Percentiles rank a stretch among this genome's conserved stretches.
Conservation (phyloP, 2,329 filamentous ascomycete genomes). For the Colletotrichum viniferum region DNA sequence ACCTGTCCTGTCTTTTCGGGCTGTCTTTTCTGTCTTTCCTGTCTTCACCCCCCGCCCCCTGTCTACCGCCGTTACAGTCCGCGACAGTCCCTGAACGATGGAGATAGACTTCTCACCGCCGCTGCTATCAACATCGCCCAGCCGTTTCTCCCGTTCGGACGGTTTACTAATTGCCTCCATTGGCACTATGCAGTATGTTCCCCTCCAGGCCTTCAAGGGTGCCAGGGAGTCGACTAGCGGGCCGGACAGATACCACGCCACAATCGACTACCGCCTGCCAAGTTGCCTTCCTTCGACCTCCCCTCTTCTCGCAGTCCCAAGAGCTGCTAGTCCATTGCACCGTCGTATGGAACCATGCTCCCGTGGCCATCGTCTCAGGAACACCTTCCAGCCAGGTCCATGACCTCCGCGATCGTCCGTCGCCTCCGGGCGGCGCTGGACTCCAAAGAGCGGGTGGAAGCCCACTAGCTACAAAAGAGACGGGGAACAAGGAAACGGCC, state of each 20-base stretch:
- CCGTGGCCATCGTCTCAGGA: background rate
- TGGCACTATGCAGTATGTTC: background rate
- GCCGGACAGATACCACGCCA: background rate
- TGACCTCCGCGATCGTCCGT: background rate
- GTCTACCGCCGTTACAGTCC: background rate
- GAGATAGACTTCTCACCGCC: background rate
- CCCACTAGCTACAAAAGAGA: background rate
- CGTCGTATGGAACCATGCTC: background rate
- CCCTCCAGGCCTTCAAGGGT: background rate
- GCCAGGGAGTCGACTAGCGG: background rate
- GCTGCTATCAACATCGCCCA: background rate
- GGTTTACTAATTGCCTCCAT: background rate
- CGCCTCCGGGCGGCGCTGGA: background rate
- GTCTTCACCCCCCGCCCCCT: background rate
- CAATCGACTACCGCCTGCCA: background rate
- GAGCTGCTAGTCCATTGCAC: background rate
- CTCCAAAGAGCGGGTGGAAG: background rate
- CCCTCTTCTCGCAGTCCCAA: background rate
- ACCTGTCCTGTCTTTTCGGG: background rate
- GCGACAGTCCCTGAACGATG: background rate
- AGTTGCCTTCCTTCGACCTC: background rate
- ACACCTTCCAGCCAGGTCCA: background rate
- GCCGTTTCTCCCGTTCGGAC: background rate
- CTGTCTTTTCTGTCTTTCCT: background rate
- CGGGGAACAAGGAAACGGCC: background rate